Percentiles rank a stretch among this genome's conserved stretches.
Evolutionary conservation across 2,329 filamentous ascomycete genomes (phyloP).

Genomic region (Nannizzia gypsea): DNA sequence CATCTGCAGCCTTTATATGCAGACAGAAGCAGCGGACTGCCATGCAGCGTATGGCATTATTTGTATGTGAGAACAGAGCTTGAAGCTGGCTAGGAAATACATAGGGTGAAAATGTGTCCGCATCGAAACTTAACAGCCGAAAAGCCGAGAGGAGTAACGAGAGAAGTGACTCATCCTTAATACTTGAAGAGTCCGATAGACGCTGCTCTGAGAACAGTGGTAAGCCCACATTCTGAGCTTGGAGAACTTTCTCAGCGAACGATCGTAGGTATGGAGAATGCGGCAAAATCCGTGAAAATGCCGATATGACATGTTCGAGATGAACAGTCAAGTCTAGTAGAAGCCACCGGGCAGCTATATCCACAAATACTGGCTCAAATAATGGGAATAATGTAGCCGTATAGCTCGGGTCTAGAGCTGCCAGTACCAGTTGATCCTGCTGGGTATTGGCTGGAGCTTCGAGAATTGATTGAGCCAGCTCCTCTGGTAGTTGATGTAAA

Average conservation of each 20-base stretch:
- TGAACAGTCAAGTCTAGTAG: conserved; percentile 23
- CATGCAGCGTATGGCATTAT: conserved; percentile 59
- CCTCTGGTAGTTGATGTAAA: conserved; percentile 52
- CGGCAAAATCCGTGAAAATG: conserved; percentile 68
- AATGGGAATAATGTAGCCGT: conserved; percentile 49
- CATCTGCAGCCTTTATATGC: conserved; percentile 67
- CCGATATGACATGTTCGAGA: conserved; percentile 45
- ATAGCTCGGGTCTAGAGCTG: conserved; percentile 54
- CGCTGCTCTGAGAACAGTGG: conserved; percentile 23
- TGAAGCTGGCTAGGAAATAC: conserved; percentile 58
- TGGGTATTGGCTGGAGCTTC: conserved; percentile 44
- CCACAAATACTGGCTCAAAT: conserved; percentile 65
- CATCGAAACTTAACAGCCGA: conserved; percentile 67
- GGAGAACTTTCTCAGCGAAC: conserved; percentile 49
- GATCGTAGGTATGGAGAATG: conserved; percentile 69
- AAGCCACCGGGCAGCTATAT: conserved; percentile 73
- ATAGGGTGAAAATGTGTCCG: conserved; percentile 51
- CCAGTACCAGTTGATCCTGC: conserved; percentile 58
- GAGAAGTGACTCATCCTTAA: conserved; percentile 31
- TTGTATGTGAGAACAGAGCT: conserved; percentile 49
- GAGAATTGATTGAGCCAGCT: conserved; percentile 57
- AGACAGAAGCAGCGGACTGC: conserved; percentile 71
- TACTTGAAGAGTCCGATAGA: conserved; percentile 20
- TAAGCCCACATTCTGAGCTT: conserved; percentile 24
- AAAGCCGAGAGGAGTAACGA: conserved; percentile 56